Conservation (phyloP, 495 filamentous ascomycete genomes). For the Tuber brumale region DNA sequence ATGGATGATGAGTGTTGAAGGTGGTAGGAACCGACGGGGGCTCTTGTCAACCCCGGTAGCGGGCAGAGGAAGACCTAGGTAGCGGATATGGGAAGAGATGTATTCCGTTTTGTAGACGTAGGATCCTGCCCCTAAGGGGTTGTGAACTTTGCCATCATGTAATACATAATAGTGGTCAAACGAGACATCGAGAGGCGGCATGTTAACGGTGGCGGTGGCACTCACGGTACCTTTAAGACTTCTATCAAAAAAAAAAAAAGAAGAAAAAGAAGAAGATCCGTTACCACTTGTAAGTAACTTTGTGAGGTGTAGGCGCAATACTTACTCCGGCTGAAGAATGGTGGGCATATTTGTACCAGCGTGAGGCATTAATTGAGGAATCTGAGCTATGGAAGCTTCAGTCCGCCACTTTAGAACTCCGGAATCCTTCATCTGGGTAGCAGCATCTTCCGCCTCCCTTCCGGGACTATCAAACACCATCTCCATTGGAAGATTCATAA, state of each 20-base stretch:
- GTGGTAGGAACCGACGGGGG: conserved; percentile 17
- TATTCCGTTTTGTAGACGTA: conserved; percentile 23
- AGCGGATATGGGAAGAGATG: conserved; percentile 16
- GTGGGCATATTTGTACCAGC: not conserved
- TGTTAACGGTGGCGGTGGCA: not conserved
- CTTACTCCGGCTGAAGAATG: not conserved
- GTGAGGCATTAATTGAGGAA: not conserved
- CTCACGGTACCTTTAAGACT: not conserved
- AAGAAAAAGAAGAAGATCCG: not conserved
- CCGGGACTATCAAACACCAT: not conserved
- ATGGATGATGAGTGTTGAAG: conserved; percentile 36
- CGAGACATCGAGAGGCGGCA: not conserved
- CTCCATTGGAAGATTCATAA: not conserved
- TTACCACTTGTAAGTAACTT: not conserved
- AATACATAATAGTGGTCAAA: conserved; percentile 15
- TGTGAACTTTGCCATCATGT: conserved; percentile 28
- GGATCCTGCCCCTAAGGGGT: conserved; percentile 29
- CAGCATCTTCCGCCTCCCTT: not conserved
- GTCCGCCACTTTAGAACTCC: not conserved
- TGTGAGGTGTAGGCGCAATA: not conserved
- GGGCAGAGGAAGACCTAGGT: not conserved
- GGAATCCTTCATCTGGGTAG: not conserved
- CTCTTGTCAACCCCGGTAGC: not conserved
- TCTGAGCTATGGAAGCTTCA: not conserved
- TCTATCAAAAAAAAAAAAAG: not conserved